These are phyloP conservation scores for Gyromitra esculenta DNA, from an alignment of 2,329 filamentous ascomycete genomes.

Conservation along the genomic window DNA sequence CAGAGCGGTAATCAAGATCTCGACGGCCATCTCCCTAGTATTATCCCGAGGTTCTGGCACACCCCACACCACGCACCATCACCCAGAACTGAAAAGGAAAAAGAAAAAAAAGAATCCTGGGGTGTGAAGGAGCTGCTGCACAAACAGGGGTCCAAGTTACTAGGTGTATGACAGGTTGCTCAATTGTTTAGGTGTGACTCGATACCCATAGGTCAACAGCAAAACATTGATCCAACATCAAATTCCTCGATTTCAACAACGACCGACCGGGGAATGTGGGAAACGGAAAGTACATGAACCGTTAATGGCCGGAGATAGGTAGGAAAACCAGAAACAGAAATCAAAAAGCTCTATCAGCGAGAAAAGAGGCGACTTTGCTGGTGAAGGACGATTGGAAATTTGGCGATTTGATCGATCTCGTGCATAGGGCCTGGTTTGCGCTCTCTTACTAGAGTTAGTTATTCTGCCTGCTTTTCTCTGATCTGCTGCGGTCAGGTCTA, in stretches of 20 bases:
- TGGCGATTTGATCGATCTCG: constrained; percentile 54
- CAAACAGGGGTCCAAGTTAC: constrained; percentile 39
- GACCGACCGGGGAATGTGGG: constrained; percentile 41
- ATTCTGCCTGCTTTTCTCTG: constrained; percentile 33
- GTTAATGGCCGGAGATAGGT: constrained; percentile 48
- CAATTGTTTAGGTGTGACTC: constrained; percentile 44
- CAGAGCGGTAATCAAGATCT: constrained; percentile 50
- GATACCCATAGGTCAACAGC: constrained; percentile 45
- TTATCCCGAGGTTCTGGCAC: constrained; percentile 51
- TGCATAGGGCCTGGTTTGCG: constrained; percentile 47
- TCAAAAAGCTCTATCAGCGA: constrained; percentile 38
- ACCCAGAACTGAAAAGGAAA: constrained; percentile 21
- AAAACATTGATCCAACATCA: constrained; percentile 52
- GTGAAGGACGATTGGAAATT: constrained; percentile 46
- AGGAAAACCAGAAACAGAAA: constrained; percentile 48
- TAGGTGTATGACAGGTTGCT: constrained; percentile 47
- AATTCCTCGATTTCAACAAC: constrained; percentile 51
- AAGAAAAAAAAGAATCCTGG: constrained; percentile 44
- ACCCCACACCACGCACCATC: constrained; percentile 49
- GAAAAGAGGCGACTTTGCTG: constrained; percentile 40
- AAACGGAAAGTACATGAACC: constrained; percentile 46
- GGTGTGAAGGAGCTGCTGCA: constrained; percentile 37
- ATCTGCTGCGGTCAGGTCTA: constrained; percentile 50
- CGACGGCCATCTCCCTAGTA: constrained; percentile 47
- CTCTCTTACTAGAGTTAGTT: constrained; percentile 44